Base-by-base conservation (phyloP, 2,329 filamentous ascomycete genomes). In the Cryphonectria radicalis region DNA sequence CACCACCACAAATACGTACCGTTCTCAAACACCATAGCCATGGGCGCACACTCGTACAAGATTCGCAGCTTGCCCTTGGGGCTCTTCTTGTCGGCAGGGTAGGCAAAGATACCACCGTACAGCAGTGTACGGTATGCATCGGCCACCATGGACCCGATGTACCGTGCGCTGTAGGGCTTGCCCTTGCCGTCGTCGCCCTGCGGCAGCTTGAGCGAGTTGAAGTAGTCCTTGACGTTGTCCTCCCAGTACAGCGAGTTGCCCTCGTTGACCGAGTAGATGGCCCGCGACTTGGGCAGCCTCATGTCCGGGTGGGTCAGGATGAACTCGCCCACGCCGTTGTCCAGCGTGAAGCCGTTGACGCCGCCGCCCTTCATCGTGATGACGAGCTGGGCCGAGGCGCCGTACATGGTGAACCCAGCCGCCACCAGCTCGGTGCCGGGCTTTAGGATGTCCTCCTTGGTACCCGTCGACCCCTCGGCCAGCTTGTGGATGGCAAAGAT, bases 361-460 rank as follows among this genome's bases (percentile, higher is more conserved):
- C 84, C 89, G 74, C 95, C 93, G 76, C 91, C 93, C 83, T 92
- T 93, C 94, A 98, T 98, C 76, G 96, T 99, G 80, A 99, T 92
- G 78, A 99, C 96, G 63, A 99, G 88, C 85, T 98, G 95, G 4
- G 96, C 91, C 3, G 95, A 98, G 76, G 96, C 96, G 79, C 96
- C 96, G 84, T 99, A 99, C 96, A 99, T 99, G 83, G 96, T 99
- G 88, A 99, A 99, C n/a, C 96, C 96, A 32, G 93, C 91, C 50
- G 96, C 95, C 28, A 98, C 89, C 75, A 98, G 89, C 83, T 98
- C 95, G 1, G 93, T 95, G 70, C 96, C 96, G 0, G 96, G 93
- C 82, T 91, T 91, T 72, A 98, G 88, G 73, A 99, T 89, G 81
- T 98, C 95, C 78, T 97, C 94, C 77, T 92, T 91, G 72, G 88